Evolutionary conservation across 306 rosid species (phyloP).

Genomic region (Vigna mungo): DNA sequence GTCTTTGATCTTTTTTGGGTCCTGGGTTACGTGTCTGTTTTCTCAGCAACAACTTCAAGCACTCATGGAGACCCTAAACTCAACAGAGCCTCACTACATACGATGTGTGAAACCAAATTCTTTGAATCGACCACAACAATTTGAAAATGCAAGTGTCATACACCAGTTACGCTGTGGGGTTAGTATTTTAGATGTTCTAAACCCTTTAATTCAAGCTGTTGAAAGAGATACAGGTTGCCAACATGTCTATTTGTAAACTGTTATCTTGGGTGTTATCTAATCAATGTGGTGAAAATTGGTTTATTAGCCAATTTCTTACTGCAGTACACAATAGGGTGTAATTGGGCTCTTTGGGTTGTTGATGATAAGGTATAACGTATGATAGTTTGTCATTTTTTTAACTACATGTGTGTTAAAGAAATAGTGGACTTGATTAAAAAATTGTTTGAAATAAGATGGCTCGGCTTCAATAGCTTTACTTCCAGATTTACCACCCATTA

Average conservation of each 20-base stretch:
- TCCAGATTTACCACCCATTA: slow-evolving; percentile 28
- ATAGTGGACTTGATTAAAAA: slow-evolving; percentile 10
- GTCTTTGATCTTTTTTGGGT: slow-evolving; percentile 36
- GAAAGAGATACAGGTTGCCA: slow-evolving; percentile 22
- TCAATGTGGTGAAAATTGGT: not conserved
- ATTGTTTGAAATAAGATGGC: slow-evolving; percentile 38
- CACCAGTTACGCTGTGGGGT: slow-evolving; percentile 99
- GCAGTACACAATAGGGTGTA: not conserved
- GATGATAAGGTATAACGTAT: not conserved
- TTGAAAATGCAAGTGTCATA: slow-evolving; percentile 87
- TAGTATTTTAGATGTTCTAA: slow-evolving; percentile 51
- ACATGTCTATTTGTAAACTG: slow-evolving; percentile 34
- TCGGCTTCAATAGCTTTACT: slow-evolving; percentile 30
- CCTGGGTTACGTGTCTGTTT: slow-evolving; percentile 24
- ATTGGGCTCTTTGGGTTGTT: too few relatives aligned
- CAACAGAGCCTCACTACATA: slow-evolving; percentile 94
- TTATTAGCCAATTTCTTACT: slow-evolving; percentile 4
- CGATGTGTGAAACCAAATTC: slow-evolving; percentile 98
- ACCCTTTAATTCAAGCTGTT: slow-evolving; percentile 40
- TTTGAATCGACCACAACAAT: slow-evolving; percentile 82
- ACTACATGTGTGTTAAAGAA: not conserved
- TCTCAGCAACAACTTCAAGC: slow-evolving; percentile 97
- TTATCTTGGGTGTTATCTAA: slow-evolving; percentile 22
- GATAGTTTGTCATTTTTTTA: not conserved
- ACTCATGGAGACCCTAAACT: slow-evolving; percentile 89